Evolutionary conservation across 257 asterid species (phyloP).

Genomic region (Thymus quinquecostatus): DNA sequence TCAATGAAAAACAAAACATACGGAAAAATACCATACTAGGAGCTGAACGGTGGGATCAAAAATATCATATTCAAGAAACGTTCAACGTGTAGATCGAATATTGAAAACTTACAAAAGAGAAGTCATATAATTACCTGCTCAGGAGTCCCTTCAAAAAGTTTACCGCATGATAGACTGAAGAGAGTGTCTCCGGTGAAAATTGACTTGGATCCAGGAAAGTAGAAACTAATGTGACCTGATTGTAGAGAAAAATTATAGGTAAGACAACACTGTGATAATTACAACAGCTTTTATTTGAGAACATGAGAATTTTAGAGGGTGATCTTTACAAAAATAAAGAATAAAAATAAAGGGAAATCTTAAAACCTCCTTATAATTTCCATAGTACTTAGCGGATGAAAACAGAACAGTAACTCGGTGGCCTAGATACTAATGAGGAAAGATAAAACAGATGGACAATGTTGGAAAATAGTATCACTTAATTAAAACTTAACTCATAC

Average conservation of each 20-base stretch:
- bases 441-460: not conserved
- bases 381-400: not conserved
- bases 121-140: constrained; percentile 58
- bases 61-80: not conserved
- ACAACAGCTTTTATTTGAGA: constrained; percentile 21
- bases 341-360: not conserved
- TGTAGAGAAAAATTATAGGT: constrained; percentile 23
- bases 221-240: constrained; percentile 89
- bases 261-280: constrained; percentile 15
- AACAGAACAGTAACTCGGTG: not conserved
- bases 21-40: not conserved
- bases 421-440: constrained; percentile 3
- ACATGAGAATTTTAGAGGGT: not conserved
- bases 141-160: constrained; percentile 93
- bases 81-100: constrained; percentile 2
- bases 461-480: not conserved
- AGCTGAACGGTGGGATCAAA: constrained; percentile 1
- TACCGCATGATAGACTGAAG: constrained; percentile 96
- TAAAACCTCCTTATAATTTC: not conserved
- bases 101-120: constrained; percentile 15
- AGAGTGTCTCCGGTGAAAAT: constrained; percentile 93
- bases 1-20: constrained; percentile 5
- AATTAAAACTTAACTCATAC: constrained; percentile 12
- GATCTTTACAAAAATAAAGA: no score
- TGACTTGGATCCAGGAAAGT: constrained; percentile 83